Base-by-base conservation (phyloP, 768 basidiomycete species). In the Floccularia luteovirens region DNA sequence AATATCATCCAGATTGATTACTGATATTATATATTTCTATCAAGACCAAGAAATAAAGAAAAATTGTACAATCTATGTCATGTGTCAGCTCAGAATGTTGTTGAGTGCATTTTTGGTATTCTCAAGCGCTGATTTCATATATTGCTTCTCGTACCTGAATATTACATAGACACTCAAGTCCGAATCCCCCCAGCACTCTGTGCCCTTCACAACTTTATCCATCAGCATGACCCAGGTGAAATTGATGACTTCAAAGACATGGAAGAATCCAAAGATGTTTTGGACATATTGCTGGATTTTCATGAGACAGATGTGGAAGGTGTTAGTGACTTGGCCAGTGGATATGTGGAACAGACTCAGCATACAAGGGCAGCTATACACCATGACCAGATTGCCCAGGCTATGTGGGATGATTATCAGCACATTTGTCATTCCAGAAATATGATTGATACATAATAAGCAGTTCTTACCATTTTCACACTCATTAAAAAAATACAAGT, bases 11-110 rank as follows among this genome's bases (percentile, higher is more conserved):
- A 34, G 7, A 14, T 7, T 34, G 20, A 8, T 34, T 34, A 34
- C 27, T 28, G 21, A 34, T 28, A 16, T 32, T 20, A 39, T 46
- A 37, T 41, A 32, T 44, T 22, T 43, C 43, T 24, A 32, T 38
- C 35, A 43, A 63, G 62, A 25, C 66, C 66, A 25, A 27, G 11
- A 38, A 63, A 60, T 30, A 42, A 53, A 25, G 51, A 69, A 48
- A 64, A 71, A 45, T 47, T 70, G 1, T 70, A 57, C 43, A 72
- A 69, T 52, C 53, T 71, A 2, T 50, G 57, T 16, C 65, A 72
- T 53, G 53, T 64, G 6, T 52, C 51, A 41, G 58, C 56, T 34
- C 54, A 52, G 1, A 72, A 67, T 57, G 53, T 65, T 22, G 49
- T 67, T 42, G 62, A 67, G 43, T 48, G 43, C 11, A 63, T 66